Evolutionary conservation across 306 rosid genomes (phyloP), one percentile per base, ranked within the genome.

Genomic region (Aeschynomene evenia): DNA sequence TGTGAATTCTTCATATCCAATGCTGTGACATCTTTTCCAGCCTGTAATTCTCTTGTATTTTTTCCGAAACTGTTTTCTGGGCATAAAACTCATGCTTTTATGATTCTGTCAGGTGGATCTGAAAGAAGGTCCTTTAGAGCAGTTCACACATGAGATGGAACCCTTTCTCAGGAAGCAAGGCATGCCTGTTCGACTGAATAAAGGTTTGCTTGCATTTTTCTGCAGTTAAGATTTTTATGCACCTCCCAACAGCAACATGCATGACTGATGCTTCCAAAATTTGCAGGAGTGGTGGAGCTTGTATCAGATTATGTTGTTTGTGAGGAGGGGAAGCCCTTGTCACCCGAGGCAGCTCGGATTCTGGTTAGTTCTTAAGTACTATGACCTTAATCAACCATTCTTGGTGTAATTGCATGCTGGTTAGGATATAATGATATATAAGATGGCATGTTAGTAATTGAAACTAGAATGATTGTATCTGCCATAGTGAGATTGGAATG

Each of bases 101-200:
- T 1, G 4, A 2, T 66, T 69, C 19, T 60, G 66, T 48, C 64
- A 94, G 99, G 99, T 94, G 58, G 96, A 88, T 78, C 97, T 94
- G 53, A 78, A 85, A 58, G 99, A 94, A 80, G 99, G 99, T 31
- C 95, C 99, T 77, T 65, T 94, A 73, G 99, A 88, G 69, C 92
- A 84, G 70, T 91, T 94, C 76, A 82, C 88, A 6, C 99, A 94
- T 76, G 99, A 94, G 84, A 94, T 94, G 99, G 99, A 94, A 62
- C 99, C 99, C 42, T 84, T 89, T 57, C 87, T 94, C 18, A 85
- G 99, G 33, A 94, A 94, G 84, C 96, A 88, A 71, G 96, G 99
- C 64, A 83, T 94, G 92, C 99, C 99, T 43, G 96, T 94, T 55
- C 95, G 99, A 64, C 84, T 94, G 78, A 94, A 87, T 65, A 94